A percentile compares a stretch with the other conserved stretches of the same genome.
phyloP scores from a whole-genome alignment of 306 rosid genomes.

The Pueraria montana region DNA sequence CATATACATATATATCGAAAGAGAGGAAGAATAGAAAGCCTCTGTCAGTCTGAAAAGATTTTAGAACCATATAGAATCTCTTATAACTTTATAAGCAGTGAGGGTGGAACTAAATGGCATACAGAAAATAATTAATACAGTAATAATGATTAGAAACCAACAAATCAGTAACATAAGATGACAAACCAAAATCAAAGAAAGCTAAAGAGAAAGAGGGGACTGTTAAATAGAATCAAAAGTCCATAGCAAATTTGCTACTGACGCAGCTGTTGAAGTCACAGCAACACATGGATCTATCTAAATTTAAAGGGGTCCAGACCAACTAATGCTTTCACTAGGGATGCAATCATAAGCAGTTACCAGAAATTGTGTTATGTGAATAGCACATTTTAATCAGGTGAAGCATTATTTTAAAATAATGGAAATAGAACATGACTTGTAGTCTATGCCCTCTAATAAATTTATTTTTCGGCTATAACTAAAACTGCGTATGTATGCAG shows the following conservation, averaged over 20 bases:
- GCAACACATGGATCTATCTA: neutral
- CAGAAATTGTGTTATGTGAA: neutral
- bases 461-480: no score
- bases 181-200: neutral
- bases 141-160: neutral
- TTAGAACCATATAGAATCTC: neutral
- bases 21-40: neutral
- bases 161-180: neutral
- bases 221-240: neutral
- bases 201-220: neutral
- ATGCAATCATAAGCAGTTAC: neutral
- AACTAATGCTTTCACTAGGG: neutral
- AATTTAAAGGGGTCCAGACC: neutral
- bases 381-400: no score
- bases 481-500: no score
- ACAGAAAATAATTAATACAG: neutral
- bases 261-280: neutral
- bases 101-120: neutral
- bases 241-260: neutral
- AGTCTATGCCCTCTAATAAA: no score
- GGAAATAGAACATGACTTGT: no score
- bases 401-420: no score
- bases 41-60: neutral
- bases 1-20: neutral
- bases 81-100: neutral